A percentile compares a stretch with the other conserved stretches of the same genome.
phyloP scores from a whole-genome alignment of 1,284 basidiomycete genomes.

The Cryptococcus sp. region DNA sequence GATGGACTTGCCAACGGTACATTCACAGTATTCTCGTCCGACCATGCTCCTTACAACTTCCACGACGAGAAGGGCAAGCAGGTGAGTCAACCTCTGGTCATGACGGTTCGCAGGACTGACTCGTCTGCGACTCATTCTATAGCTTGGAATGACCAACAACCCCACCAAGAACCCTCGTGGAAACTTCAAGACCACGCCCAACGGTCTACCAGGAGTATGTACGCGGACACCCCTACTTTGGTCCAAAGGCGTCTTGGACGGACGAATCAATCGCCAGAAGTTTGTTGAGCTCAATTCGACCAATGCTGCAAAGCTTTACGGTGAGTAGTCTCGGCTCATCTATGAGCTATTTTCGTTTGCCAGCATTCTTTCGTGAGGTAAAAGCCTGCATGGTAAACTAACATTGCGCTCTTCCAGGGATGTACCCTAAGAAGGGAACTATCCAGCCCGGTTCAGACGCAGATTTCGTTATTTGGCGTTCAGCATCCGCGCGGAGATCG shows the following conservation, averaged over 20 bases:
- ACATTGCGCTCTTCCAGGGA: slow-evolving; percentile 13
- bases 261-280: slow-evolving; percentile 26
- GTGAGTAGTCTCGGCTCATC: slow-evolving; percentile 1
- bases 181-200: slow-evolving; percentile 36
- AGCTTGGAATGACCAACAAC: slow-evolving; percentile 19
- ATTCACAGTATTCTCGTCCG: slow-evolving; percentile 33
- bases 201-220: slow-evolving; percentile 39
- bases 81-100: slow-evolving; percentile 2
- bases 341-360: neutral
- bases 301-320: slow-evolving; percentile 33
- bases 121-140: neutral
- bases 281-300: slow-evolving; percentile 41
- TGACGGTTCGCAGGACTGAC: no score
- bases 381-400: no score
- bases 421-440: slow-evolving; percentile 39
- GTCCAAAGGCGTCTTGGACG: slow-evolving; percentile 35
- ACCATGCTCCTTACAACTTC: slow-evolving; percentile 39
- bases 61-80: slow-evolving; percentile 34
- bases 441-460: slow-evolving; percentile 40
- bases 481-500: slow-evolving; percentile 11
- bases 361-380: neutral
- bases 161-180: slow-evolving; percentile 23
- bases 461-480: slow-evolving; percentile 37
- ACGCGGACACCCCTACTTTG: slow-evolving; percentile 35
- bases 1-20: slow-evolving; percentile 36